Conservation (phyloP, 2,329 filamentous ascomycete genomes). For the Coniochaeta pulveracea region DNA sequence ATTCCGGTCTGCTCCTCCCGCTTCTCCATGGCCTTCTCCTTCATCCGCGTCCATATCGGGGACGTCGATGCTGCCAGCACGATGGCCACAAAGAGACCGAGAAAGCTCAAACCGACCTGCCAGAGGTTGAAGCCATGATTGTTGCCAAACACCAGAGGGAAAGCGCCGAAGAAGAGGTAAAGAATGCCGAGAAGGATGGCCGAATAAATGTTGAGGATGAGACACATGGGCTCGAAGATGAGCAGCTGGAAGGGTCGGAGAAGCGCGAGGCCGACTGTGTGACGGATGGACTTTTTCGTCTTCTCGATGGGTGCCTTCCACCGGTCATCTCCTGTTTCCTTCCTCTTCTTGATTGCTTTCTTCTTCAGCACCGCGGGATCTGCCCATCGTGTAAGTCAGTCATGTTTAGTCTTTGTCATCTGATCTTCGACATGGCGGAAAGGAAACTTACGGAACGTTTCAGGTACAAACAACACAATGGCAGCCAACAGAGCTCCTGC, state of each 20-base stretch:
- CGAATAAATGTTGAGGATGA: slow-evolving; percentile 71
- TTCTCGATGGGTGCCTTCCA: slow-evolving; percentile 73
- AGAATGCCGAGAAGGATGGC: slow-evolving; percentile 79
- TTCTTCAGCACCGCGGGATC: slow-evolving; percentile 58
- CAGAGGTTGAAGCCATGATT: slow-evolving; percentile 69
- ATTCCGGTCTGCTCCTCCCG: slow-evolving; percentile 37
- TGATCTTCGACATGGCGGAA: background rate
- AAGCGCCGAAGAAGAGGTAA: slow-evolving; percentile 87
- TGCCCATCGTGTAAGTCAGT: slow-evolving; percentile 12
- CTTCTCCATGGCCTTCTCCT: slow-evolving; percentile 43
- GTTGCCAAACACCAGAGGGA: slow-evolving; percentile 64
- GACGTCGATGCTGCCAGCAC: slow-evolving; percentile 48
- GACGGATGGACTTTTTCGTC: slow-evolving; percentile 52
- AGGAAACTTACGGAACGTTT: slow-evolving; percentile 61
- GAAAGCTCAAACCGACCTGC: slow-evolving; percentile 69
- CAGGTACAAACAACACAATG: slow-evolving; percentile 66
- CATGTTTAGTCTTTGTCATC: background rate
- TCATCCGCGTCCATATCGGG: slow-evolving; percentile 54
- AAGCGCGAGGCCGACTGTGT: slow-evolving; percentile 47
- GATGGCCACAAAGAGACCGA: slow-evolving; percentile 62
- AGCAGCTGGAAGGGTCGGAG: slow-evolving; percentile 70
- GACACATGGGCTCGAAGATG: slow-evolving; percentile 72
- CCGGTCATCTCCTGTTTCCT: slow-evolving; percentile 64
- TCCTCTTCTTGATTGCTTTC: slow-evolving; percentile 60
- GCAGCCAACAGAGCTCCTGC: slow-evolving; percentile 48